phyloP scores from a whole-genome alignment of 371 early-diverging fungal species.

The Circinella minor region DNA sequence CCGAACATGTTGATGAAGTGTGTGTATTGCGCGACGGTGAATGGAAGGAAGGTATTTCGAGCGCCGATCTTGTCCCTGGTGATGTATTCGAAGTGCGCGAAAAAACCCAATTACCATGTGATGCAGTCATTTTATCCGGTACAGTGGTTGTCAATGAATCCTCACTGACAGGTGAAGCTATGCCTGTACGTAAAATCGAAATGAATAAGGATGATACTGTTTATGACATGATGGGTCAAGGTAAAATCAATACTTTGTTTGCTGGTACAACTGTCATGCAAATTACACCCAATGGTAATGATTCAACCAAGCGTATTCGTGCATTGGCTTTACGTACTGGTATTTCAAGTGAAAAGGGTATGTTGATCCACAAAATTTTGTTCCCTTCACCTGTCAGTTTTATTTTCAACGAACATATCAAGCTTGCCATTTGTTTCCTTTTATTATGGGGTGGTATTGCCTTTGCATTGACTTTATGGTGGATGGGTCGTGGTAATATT shows the following conservation, averaged over 20 bases:
- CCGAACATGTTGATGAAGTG: slow-evolving; percentile 49
- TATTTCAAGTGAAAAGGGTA: slow-evolving; percentile 76
- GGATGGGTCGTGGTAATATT: slow-evolving; percentile 55
- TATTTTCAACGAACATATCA: slow-evolving; percentile 76
- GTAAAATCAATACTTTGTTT: slow-evolving; percentile 62
- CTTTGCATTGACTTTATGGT: slow-evolving; percentile 57
- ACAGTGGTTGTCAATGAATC: slow-evolving; percentile 83
- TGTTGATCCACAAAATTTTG: slow-evolving; percentile 77
- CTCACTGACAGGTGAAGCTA: slow-evolving; percentile 83
- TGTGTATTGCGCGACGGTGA: slow-evolving; percentile 61
- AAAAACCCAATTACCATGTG: slow-evolving; percentile 53
- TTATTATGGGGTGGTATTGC: slow-evolving; percentile 67
- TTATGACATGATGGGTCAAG: slow-evolving; percentile 37
- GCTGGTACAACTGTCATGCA: slow-evolving; percentile 69
- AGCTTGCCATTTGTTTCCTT: slow-evolving; percentile 64
- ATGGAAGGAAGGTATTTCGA: slow-evolving; percentile 55
- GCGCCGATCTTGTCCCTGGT: slow-evolving; percentile 68
- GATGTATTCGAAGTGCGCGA: slow-evolving; percentile 56
- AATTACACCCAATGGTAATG: slow-evolving; percentile 22
- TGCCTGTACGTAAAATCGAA: slow-evolving; percentile 82
- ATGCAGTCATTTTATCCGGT: slow-evolving; percentile 74
- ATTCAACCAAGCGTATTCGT: slow-evolving; percentile 12
- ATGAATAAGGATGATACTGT: slow-evolving; percentile 49
- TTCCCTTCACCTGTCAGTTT: slow-evolving; percentile 70
- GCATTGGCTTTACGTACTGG: slow-evolving; percentile 77